These are phyloP conservation scores for Fusarium redolens DNA, from an alignment of 2,329 filamentous ascomycete species.

Conservation along the genomic window DNA sequence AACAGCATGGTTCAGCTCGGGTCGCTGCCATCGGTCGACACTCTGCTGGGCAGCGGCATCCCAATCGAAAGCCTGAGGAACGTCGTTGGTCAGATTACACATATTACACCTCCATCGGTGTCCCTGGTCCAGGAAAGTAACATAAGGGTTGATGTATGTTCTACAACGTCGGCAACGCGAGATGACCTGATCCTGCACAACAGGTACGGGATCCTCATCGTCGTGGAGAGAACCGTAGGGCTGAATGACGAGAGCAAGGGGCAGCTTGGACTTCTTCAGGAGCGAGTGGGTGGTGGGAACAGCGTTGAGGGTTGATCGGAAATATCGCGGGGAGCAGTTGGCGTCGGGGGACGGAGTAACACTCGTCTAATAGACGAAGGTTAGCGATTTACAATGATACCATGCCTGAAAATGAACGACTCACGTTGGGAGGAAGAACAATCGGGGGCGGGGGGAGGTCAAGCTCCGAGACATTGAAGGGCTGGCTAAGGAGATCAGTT, in stretches of 20 bases:
- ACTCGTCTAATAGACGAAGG: slow-evolving; percentile 70
- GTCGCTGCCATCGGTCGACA: slow-evolving; percentile 89
- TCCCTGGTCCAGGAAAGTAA: slow-evolving; percentile 94
- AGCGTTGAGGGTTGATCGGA: slow-evolving; percentile 94
- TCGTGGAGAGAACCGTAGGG: slow-evolving; percentile 95
- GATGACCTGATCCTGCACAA: slow-evolving; percentile 97
- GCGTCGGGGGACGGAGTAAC: slow-evolving; percentile 91
- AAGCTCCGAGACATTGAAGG: slow-evolving; percentile 92
- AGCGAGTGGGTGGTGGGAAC: slow-evolving; percentile 92
- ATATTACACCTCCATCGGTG: slow-evolving; percentile 99
- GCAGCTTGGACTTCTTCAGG: slow-evolving; percentile 95
- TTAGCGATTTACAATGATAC: slow-evolving; percentile 50
- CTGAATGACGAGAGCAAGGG: slow-evolving; percentile 95
- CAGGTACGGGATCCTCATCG: slow-evolving; percentile 87
- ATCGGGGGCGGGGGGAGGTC: slow-evolving; percentile 92
- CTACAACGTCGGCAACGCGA: slow-evolving; percentile 94
- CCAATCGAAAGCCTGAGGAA: slow-evolving; percentile 99
- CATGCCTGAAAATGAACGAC: slow-evolving; percentile 50
- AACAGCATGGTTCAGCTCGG: slow-evolving; percentile 95
- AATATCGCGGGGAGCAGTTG: slow-evolving; percentile 93
- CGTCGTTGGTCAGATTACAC: slow-evolving; percentile 98
- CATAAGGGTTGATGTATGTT: slow-evolving; percentile 98
- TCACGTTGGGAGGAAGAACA: slow-evolving; percentile 89
- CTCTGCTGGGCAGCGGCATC: slow-evolving; percentile 91
- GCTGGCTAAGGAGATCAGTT: slow-evolving; percentile 90